A percentile compares a stretch with the other conserved stretches of the same genome.
Conservation (phyloP, 768 basidiomycete species). For the Crucibulum laeve region DNA sequence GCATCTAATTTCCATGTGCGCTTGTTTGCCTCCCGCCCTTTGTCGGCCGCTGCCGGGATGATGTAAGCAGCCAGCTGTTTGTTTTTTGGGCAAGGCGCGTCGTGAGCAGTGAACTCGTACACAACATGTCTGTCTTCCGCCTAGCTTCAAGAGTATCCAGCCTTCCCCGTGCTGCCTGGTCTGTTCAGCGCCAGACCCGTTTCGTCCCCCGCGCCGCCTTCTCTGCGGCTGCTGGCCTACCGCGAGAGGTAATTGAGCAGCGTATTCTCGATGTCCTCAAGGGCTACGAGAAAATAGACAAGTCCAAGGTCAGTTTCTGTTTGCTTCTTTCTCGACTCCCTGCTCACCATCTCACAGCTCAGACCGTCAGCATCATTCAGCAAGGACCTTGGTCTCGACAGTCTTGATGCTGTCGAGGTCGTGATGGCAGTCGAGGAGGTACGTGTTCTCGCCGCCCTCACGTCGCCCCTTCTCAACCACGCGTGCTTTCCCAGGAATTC, state of each 20-base stretch:
- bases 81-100: constrained; percentile 6
- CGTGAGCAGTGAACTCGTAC: constrained; percentile 8
- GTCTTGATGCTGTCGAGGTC: constrained; percentile 95
- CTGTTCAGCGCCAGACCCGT: constrained; percentile 25
- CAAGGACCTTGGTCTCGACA: constrained; percentile 88
- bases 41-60: constrained; percentile 12
- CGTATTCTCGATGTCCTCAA: constrained; percentile 82
- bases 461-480: constrained; percentile 5
- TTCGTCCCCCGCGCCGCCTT: constrained; percentile 48
- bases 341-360: constrained; percentile 42
- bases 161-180: constrained; percentile 37
- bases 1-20: neutral
- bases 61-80: constrained; percentile 11
- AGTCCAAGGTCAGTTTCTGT: constrained; percentile 48
- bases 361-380: constrained; percentile 61
- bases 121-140: constrained; percentile 53
- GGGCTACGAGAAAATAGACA: constrained; percentile 86
- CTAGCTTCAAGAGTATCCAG: constrained; percentile 40
- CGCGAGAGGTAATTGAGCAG: constrained; percentile 62
- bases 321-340: neutral
- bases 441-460: constrained; percentile 8
- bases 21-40: constrained; percentile 7
- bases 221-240: constrained; percentile 64
- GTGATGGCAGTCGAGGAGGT: constrained; percentile 99
- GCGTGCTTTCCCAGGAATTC: constrained; percentile 66